phyloP scores from a whole-genome alignment of 176 grass and related monocot species.

The Zoysia pacifica region DNA sequence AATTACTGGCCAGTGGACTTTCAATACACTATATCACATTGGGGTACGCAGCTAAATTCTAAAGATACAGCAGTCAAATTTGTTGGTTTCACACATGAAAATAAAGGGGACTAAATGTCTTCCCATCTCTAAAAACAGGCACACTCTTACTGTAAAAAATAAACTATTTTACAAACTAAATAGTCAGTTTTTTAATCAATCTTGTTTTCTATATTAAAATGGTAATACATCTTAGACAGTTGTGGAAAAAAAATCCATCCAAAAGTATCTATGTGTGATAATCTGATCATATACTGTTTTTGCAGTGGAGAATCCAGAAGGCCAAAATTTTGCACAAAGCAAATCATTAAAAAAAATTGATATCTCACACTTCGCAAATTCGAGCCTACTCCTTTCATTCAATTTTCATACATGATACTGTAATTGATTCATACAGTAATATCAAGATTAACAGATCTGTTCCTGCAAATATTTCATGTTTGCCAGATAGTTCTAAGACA shows the following conservation, averaged over 20 bases:
- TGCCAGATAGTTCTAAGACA: background rate
- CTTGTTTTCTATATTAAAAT: background rate
- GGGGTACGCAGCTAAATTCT: background rate
- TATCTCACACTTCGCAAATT: background rate
- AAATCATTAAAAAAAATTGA: constrained; percentile 15
- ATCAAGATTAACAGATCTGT: background rate
- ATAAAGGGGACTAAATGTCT: too few species aligned
- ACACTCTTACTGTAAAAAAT: background rate
- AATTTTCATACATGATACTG: constrained; percentile 2
- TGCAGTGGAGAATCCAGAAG: constrained; percentile 11
- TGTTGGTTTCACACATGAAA: too few species aligned
- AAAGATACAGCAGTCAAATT: background rate
- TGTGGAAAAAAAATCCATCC: background rate
- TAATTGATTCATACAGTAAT: background rate
- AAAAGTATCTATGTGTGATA: background rate
- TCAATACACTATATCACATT: background rate
- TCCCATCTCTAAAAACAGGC: background rate
- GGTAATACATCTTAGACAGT: background rate
- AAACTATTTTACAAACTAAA: background rate
- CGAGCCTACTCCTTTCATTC: background rate
- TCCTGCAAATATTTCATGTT: background rate
- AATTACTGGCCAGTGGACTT: background rate
- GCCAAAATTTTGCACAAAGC: background rate
- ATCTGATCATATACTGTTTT: constrained; percentile 8
- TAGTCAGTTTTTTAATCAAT: constrained; percentile 23